Evolutionary conservation across 495 filamentous ascomycete genomes (phyloP), one percentile per base, ranked within the genome.

Genomic region (Podospora pseudopauciseta): DNA sequence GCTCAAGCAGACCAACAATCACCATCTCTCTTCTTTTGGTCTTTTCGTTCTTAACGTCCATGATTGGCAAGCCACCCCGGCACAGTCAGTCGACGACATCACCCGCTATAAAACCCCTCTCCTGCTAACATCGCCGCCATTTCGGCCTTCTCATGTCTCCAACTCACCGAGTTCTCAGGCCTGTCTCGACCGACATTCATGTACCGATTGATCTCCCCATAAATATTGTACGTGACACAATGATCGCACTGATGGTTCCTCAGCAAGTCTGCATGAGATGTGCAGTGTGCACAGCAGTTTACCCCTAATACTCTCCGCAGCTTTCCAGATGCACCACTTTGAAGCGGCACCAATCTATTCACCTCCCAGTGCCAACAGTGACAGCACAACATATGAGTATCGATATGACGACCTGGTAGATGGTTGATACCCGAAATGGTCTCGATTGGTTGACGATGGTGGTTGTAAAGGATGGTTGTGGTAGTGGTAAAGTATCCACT

Each of bases 351-450:
- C 39, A 49, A 49, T 13, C 2, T 13, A n/a, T 58, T 58, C 23
- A 26, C 55, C 55, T 58, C 55, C 55, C 55, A 58, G 18, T 26
- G 55, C 55, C 55, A 58, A 58, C 55, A 58, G 9, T 58, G 55
- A 13, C 55, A 58, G 13, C 55, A 58, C 4, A 58, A 13, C 55
- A 58, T 58, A 58, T 58, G 23, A n/a, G n/a, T 58, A 20, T 19
- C n/a, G 5, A 26, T 58, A 20, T 58, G 23, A 5, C 55, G 55
- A 58, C 23, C 55, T 13, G 55, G 55, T 3, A 58, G 23, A 9
- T 20, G 23, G 18, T 58, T 58, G 55, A 58, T 26, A 20, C 55
- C 55, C 5, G n/a, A 26, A 5, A 58, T 23, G 7, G 55, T 58
- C 18, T 58, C 55, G 23, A 58, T 58, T 19, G 55, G n/a, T 1